Conservation (phyloP, 306 rosid genomes). For the Luffa acutangula region DNA sequence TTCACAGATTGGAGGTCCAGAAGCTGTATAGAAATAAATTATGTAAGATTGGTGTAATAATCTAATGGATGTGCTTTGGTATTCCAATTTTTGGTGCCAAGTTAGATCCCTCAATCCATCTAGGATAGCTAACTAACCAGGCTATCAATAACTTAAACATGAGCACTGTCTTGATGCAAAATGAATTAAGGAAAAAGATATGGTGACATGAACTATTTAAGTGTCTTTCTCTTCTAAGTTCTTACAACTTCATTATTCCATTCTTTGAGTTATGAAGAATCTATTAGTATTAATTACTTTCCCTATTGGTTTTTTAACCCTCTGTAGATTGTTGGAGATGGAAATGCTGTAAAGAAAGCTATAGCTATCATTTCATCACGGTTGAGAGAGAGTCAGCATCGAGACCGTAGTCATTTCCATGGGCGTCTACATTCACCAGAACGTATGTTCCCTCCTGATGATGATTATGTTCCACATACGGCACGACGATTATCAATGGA, state of each 20-base stretch:
- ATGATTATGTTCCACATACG: conserved; percentile 60
- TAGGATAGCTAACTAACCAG: not conserved
- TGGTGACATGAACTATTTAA: not conserved
- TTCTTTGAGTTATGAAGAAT: not conserved
- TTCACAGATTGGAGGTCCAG: not conserved
- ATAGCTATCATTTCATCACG: conserved; percentile 59
- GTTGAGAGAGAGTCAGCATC: conserved; percentile 98
- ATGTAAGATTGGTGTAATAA: not conserved
- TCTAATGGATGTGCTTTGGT: not conserved
- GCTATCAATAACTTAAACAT: not conserved
- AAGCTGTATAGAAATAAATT: not conserved
- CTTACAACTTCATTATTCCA: not conserved
- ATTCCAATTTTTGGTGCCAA: not conserved
- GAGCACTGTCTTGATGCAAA: not conserved
- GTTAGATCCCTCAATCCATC: not conserved
- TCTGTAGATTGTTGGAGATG: conserved; percentile 83
- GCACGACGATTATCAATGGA: conserved; percentile 63
- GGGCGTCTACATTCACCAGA: conserved; percentile 78
- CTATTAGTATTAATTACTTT: not conserved
- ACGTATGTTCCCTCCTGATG: conserved; percentile 70
- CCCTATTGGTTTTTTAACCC: not conserved
- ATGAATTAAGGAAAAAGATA: not conserved
- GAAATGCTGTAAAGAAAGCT: conserved; percentile 65
- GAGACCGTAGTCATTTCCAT: conserved; percentile 78
- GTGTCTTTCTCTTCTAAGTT: not conserved